phyloP scores from a whole-genome alignment of 768 basidiomycete species.

The Astraeus odoratus region DNA sequence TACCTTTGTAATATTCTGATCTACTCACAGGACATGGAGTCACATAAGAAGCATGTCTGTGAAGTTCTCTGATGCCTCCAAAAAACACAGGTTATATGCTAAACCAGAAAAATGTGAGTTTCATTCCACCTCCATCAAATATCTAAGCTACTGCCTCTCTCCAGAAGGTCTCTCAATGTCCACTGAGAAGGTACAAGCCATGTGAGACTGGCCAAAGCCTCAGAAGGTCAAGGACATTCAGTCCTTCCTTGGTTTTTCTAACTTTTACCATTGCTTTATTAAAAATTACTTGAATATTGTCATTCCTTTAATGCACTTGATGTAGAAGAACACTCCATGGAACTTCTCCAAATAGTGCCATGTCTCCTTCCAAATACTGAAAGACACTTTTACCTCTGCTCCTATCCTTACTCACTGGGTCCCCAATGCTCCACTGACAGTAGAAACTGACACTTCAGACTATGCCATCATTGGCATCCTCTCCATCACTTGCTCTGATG shows the following conservation, averaged over 20 bases:
- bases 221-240: constrained; percentile 26
- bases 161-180: constrained; percentile 29
- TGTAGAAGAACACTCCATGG: constrained; percentile 13
- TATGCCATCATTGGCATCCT: neutral
- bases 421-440: neutral
- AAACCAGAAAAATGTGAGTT: constrained; percentile 12
- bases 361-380: constrained; percentile 23
- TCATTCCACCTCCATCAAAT: constrained; percentile 15
- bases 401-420: neutral
- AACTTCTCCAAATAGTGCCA: neutral
- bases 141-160: constrained; percentile 28
- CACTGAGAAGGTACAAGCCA: constrained; percentile 29
- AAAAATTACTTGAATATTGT: constrained; percentile 28
- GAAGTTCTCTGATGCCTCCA: constrained; percentile 16
- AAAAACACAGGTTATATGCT: constrained; percentile 21
- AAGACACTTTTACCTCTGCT: neutral
- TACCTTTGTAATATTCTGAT: constrained; percentile 8
- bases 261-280: constrained; percentile 40
- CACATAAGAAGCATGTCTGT: constrained; percentile 7
- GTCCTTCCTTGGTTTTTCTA: constrained; percentile 38
- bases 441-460: neutral
- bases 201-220: constrained; percentile 22
- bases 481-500: neutral
- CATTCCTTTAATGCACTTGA: constrained; percentile 23
- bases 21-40: constrained; percentile 19